Conservation (phyloP, 2,329 filamentous ascomycete genomes). For the Aspergillus terreus region DNA sequence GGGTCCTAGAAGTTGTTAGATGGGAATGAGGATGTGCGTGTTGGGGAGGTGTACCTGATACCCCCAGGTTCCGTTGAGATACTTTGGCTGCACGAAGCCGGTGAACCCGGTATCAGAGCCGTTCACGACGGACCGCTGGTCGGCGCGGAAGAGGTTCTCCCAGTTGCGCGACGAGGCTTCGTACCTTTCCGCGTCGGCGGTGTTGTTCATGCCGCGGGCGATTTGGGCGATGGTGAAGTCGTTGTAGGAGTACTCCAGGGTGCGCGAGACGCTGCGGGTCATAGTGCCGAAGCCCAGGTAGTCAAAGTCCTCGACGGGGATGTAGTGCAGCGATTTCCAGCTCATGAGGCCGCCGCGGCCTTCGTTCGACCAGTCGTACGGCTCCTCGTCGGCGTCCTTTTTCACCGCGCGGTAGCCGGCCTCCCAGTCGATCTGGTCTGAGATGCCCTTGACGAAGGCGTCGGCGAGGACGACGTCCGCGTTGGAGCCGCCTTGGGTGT, state of each 20-base stretch:
- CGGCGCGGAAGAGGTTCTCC: conserved; percentile 63
- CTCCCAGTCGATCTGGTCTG: conserved; percentile 61
- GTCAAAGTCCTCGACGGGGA: conserved; percentile 68
- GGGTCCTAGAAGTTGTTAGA: conserved; percentile 41
- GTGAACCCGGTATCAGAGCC: conserved; percentile 62
- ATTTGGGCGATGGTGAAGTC: conserved; percentile 66
- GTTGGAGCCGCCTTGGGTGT: conserved; percentile 70
- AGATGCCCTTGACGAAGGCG: conserved; percentile 64
- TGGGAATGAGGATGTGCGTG: neutral
- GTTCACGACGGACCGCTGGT: conserved; percentile 56
- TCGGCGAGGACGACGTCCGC: conserved; percentile 66
- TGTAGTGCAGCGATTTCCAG: conserved; percentile 68
- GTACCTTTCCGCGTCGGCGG: conserved; percentile 57
- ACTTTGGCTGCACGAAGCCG: conserved; percentile 70
- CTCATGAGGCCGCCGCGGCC: conserved; percentile 66
- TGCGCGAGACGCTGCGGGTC: conserved; percentile 67
- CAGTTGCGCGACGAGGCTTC: conserved; percentile 59
- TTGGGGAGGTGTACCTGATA: conserved; percentile 46
- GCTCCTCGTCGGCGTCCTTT: conserved; percentile 68
- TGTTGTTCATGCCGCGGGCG: conserved; percentile 54
- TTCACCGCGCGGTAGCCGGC: conserved; percentile 65
- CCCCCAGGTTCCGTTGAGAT: conserved; percentile 66
- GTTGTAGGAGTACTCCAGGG: conserved; percentile 73
- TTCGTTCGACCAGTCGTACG: conserved; percentile 64
- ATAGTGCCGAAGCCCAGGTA: conserved; percentile 63